Percentiles rank a stretch among this genome's conserved stretches.
These are phyloP conservation scores for Aspergillus sp. DNA, from an alignment of 2,329 filamentous ascomycete genomes.

Conservation along the genomic window DNA sequence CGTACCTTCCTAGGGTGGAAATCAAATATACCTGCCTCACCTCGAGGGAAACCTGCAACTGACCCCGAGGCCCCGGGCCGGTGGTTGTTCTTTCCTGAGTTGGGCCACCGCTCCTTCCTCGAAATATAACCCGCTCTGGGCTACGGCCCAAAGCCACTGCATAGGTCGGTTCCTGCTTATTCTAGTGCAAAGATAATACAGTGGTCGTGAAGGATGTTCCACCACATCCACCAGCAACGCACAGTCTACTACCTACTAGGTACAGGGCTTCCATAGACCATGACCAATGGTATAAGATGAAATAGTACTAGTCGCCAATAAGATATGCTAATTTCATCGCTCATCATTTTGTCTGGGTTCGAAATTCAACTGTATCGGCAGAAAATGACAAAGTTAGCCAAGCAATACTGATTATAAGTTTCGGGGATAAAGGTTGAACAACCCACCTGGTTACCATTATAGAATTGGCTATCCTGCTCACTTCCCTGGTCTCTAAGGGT, in stretches of 20 bases:
- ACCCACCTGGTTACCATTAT: constrained; percentile 86
- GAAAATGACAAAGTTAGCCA: not conserved
- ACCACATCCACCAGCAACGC: not conserved
- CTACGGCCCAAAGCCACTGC: not conserved
- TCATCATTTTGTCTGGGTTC: constrained; percentile 19
- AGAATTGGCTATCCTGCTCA: constrained; percentile 66
- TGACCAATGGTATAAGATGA: not conserved
- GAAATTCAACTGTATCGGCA: constrained; percentile 21
- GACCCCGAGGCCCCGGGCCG: not conserved
- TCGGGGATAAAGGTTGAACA: not conserved
- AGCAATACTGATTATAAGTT: not conserved
- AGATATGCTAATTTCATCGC: not conserved
- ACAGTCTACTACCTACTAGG: not conserved
- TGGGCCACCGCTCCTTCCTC: too few relatives aligned
- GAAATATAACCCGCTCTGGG: not conserved
- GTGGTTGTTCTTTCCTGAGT: not conserved
- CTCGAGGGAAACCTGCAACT: not conserved
- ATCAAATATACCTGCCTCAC: not conserved
- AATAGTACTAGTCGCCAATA: not conserved
- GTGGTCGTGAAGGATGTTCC: not conserved
- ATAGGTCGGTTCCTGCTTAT: not conserved
- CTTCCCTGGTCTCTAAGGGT: constrained; percentile 58
- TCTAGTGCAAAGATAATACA: not conserved
- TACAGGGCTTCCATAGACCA: not conserved
- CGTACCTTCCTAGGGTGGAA: not conserved